These are phyloP conservation scores for Botrytis sinoallii DNA, from an alignment of 2,329 filamentous ascomycete species.

Conservation along the genomic window DNA sequence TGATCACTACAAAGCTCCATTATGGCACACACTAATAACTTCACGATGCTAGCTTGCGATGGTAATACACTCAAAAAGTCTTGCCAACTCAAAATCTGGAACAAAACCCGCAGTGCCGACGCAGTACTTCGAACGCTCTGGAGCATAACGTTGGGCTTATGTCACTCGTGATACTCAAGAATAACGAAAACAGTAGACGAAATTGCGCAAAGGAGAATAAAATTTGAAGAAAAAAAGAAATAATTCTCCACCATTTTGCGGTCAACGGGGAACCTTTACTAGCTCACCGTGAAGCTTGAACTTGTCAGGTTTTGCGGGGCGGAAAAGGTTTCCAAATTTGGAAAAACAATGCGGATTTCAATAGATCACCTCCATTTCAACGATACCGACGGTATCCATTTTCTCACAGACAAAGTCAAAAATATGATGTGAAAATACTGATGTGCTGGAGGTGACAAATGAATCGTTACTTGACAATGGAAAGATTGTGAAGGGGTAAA, in stretches of 20 bases:
- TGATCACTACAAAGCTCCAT: constrained; percentile 14
- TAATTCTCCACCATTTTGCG: constrained; percentile 11
- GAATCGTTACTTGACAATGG: not conserved
- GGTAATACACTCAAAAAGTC: not conserved
- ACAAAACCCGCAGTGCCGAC: constrained; percentile 7
- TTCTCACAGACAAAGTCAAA: not conserved
- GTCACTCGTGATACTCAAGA: not conserved
- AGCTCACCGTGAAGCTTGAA: constrained; percentile 8
- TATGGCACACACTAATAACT: constrained; percentile 2
- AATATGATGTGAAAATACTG: not conserved
- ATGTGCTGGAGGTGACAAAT: not conserved
- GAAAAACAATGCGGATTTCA: constrained; percentile 8
- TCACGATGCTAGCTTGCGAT: not conserved
- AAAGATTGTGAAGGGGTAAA: not conserved
- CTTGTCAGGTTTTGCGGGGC: constrained; percentile 1
- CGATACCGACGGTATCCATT: constrained; percentile 2
- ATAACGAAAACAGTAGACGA: not conserved
- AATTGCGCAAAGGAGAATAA: constrained; percentile 2
- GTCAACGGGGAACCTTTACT: constrained; percentile 1
- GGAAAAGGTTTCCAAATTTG: constrained; percentile 3
- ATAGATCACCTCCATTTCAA: not conserved
- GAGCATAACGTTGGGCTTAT: constrained; percentile 2
- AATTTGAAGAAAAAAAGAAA: constrained; percentile 1
- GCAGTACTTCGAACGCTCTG: constrained; percentile 6
- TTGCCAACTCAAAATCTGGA: constrained; percentile 14